These are phyloP conservation scores for Achaetomiella virescens DNA, from an alignment of 495 filamentous ascomycete species.

Conservation along the genomic window DNA sequence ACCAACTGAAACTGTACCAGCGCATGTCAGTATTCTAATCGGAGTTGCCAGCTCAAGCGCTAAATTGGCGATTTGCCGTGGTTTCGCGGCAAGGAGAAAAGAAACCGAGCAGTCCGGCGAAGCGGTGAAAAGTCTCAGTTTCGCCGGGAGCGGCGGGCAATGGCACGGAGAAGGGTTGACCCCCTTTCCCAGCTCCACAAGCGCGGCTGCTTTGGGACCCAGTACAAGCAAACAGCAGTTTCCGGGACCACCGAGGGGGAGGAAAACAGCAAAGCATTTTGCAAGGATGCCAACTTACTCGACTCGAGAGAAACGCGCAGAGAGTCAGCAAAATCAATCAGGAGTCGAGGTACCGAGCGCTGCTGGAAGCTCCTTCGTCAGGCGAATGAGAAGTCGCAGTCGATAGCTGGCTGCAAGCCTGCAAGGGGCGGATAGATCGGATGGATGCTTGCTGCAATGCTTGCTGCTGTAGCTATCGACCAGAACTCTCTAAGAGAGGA, in stretches of 20 bases:
- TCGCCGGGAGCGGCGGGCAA: neutral
- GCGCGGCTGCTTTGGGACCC: neutral
- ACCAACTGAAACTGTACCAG: slow-evolving; percentile 12
- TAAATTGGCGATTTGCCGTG: neutral
- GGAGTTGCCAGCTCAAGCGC: neutral
- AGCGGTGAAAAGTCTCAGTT: neutral
- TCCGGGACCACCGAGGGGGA: neutral
- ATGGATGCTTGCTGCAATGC: neutral
- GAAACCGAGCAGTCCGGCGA: neutral
- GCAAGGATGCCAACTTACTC: neutral
- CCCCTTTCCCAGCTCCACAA: neutral
- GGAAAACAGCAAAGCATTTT: neutral
- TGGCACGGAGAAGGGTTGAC: neutral
- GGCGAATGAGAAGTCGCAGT: slow-evolving; percentile 12
- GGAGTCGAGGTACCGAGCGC: neutral
- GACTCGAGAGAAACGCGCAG: neutral
- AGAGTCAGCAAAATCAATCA: no score
- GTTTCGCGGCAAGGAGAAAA: neutral
- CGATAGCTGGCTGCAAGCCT: slow-evolving; percentile 2
- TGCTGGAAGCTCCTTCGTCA: neutral
- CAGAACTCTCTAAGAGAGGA: neutral
- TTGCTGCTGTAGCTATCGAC: slow-evolving; percentile 2
- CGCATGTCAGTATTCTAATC: neutral
- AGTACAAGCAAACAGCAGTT: neutral
- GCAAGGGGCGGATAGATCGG: neutral